phyloP scores from a whole-genome alignment of 129 eudicot species.

The Pulicaria dysenterica region DNA sequence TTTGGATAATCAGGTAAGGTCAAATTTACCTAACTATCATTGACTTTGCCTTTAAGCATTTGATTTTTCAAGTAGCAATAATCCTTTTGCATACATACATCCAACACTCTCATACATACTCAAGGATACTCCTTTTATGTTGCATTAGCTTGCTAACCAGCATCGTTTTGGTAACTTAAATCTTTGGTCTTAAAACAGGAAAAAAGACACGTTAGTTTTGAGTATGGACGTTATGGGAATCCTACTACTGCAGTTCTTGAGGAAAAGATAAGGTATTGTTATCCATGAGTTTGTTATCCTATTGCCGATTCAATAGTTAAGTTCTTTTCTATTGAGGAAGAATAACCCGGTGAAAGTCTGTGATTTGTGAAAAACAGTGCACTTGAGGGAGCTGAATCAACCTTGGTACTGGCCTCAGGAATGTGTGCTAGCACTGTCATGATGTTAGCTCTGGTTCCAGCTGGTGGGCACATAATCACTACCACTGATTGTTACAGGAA shows the following conservation, averaged over 20 bases:
- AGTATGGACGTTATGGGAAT: constrained; percentile 94
- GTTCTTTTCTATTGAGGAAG: neutral
- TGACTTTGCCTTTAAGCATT: neutral
- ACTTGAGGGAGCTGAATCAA: constrained; percentile 97
- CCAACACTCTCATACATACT: neutral
- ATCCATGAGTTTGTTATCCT: neutral
- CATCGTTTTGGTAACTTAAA: neutral
- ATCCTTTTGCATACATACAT: neutral
- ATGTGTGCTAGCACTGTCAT: constrained; percentile 88
- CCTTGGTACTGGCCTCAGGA: constrained; percentile 83
- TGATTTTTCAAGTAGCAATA: neutral
- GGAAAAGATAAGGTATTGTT: constrained; percentile 73
- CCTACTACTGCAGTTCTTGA: constrained; percentile 73
- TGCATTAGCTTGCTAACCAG: neutral
- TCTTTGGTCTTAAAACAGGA: constrained; percentile 48
- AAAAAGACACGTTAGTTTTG: constrained; percentile 68
- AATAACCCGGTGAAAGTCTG: neutral
- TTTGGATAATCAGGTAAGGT: neutral
- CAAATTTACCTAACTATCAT: neutral
- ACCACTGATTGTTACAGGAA: constrained; percentile 92
- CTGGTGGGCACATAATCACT: constrained; percentile 90
- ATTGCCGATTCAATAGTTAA: neutral
- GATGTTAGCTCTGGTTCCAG: constrained; percentile 85
- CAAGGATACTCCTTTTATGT: neutral
- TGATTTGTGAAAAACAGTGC: constrained; percentile 54